These are phyloP conservation scores for Talaromyces sp. DNA, from an alignment of 2,329 filamentous ascomycete genomes.

Conservation along the genomic window DNA sequence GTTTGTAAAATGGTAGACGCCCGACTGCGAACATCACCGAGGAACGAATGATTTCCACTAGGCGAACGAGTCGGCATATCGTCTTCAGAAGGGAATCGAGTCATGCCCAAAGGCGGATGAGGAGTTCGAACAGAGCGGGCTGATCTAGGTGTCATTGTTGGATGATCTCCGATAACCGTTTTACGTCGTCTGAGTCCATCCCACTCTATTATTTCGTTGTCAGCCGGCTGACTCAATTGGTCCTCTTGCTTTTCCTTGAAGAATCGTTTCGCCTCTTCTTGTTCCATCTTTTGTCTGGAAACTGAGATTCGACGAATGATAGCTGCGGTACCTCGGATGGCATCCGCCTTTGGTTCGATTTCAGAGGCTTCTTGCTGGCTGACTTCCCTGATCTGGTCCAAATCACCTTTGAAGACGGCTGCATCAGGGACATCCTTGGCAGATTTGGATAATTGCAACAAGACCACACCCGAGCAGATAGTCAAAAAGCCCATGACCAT, in stretches of 20 bases:
- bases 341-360: conserved; percentile 91
- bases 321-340: conserved; percentile 84
- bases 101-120: conserved; percentile 84
- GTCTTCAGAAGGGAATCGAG: conserved; percentile 69
- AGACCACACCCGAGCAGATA: conserved; percentile 87
- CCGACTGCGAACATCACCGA: conserved; percentile 38
- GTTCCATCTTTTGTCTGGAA: conserved; percentile 71
- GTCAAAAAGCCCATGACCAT: conserved; percentile 90
- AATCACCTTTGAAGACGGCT: conserved; percentile 84
- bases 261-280: conserved; percentile 72
- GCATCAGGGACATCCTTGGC: conserved; percentile 95
- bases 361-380: conserved; percentile 96
- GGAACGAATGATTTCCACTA: conserved; percentile 35
- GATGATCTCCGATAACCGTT: conserved; percentile 51
- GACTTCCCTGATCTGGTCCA: conserved; percentile 93
- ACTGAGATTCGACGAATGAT: conserved; percentile 80
- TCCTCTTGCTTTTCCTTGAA: conserved; percentile 73
- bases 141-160: conserved; percentile 41
- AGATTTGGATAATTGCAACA: conserved; percentile 95
- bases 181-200: conserved; percentile 79
- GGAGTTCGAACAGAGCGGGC: conserved; percentile 45
- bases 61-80: conserved; percentile 43
- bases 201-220: conserved; percentile 83
- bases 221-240: conserved; percentile 68
- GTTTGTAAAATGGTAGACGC: conserved; percentile 36